phyloP scores from a whole-genome alignment of 2,329 filamentous ascomycete genomes.

The Fusarium foetens region DNA sequence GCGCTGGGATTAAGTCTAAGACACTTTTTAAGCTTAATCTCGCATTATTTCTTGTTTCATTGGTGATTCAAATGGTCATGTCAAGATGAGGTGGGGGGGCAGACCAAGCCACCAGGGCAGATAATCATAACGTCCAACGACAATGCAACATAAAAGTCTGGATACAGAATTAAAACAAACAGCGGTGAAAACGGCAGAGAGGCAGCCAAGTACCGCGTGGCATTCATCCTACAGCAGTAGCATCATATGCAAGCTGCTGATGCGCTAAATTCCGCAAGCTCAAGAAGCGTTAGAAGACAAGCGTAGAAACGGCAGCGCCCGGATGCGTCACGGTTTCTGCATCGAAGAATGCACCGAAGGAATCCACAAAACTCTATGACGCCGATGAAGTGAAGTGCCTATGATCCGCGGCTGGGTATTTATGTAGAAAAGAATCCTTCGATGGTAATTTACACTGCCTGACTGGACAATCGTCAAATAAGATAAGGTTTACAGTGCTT shows the following conservation, averaged over 20 bases:
- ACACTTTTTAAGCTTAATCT: neutral
- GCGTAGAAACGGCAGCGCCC: neutral
- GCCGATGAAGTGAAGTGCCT: neutral
- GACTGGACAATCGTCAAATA: neutral
- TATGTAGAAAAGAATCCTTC: neutral
- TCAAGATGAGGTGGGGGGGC: no score
- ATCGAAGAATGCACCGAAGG: conserved; percentile 22
- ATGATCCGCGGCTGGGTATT: neutral
- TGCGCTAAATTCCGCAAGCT: neutral
- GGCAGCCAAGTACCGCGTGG: neutral
- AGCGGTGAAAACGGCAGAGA: neutral
- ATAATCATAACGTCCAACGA: neutral
- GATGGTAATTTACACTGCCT: neutral
- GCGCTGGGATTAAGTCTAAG: neutral
- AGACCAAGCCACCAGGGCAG: neutral
- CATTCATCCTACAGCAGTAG: neutral
- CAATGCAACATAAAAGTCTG: neutral
- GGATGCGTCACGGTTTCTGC: neutral
- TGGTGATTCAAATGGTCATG: neutral
- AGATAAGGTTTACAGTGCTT: neutral
- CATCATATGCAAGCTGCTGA: neutral
- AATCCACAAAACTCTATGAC: conserved; percentile 9
- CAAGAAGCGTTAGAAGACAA: neutral
- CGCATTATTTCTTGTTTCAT: neutral
- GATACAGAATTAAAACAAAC: conserved; percentile 1